Base-by-base conservation (phyloP, 139 green algal species). In the Yamagishiella unicocca region DNA sequence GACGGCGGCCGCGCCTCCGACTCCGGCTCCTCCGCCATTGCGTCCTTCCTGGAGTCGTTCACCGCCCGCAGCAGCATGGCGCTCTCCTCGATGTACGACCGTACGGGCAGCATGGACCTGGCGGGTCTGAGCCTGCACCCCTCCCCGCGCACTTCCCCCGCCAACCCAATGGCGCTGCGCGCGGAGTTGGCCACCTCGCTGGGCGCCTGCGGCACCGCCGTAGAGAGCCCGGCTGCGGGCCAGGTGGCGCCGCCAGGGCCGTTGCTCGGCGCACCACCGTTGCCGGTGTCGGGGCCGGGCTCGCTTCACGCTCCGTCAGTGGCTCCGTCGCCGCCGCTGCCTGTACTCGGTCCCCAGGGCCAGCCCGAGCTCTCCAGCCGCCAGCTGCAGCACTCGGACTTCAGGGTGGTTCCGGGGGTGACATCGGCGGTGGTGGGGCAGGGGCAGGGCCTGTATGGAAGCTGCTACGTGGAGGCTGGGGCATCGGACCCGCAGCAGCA, bases 41-140 rank as follows among this genome's bases (percentile, higher is more conserved):
- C 79, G 0, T 85, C 79, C 42, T 24, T 85, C 12, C 38, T 85
- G 24, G 79, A 85, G 61, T 85, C 79, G 12, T 85, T 85, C 54
- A 40, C 33, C 33, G 40, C 6, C 37, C 33, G 37, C 55, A 84
- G 58, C 54, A 73, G 55, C 55, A 14, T 84, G 37, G 35, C 14
- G 17, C 43, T 85, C 21, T 66, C 79, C 0, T 10, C 37, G 40
- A 5, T 73, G 27, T 38, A 61, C 24, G 27, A 54, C 40, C 19
- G 24, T 38, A 55, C 38, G 12, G 24, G 61, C 29, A 62, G 1
- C 79, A 35, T 83, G 24, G 77, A 84, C 77, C 31, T 85, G 14
- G 31, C 4, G 1, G 42, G 61, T 33, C 40, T 78, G 2, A n/a
- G 55, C 5, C n/a, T 62, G 19, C 79, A 74, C 10, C 6, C 61